Evolutionary conservation across 2,329 filamentous ascomycete species (phyloP).

Genomic region (Emmonsia crescens): DNA sequence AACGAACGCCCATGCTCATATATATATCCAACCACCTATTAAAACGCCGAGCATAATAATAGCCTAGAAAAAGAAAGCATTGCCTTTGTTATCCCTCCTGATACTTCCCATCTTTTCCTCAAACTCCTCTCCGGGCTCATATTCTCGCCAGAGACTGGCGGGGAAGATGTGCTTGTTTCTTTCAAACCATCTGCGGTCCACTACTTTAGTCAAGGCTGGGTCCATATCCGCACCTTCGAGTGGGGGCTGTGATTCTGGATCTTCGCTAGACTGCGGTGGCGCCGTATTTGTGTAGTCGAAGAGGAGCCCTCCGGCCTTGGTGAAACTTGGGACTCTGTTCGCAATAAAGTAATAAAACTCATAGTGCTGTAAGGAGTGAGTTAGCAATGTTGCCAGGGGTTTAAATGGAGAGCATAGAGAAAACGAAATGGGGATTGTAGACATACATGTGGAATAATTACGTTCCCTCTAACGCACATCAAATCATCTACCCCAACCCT

Average conservation of each 20-base stretch:
- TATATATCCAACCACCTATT: background rate
- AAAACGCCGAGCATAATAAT: background rate
- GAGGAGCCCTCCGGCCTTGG: constrained; percentile 62
- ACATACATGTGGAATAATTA: constrained; percentile 90
- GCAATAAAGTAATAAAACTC: constrained; percentile 96
- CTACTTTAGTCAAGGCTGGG: constrained; percentile 76
- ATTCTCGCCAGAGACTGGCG: constrained; percentile 90
- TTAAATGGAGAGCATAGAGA: background rate
- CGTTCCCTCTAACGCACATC: constrained; percentile 78
- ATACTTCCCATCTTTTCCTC: constrained; percentile 53
- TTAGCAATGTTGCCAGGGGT: constrained; percentile 1
- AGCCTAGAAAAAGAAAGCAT: constrained; percentile 74
- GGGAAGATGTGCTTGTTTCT: constrained; percentile 97
- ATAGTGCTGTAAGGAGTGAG: constrained; percentile 57
- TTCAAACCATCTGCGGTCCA: constrained; percentile 94
- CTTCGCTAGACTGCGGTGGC: constrained; percentile 22
- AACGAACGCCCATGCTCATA: background rate
- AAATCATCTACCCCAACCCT: constrained; percentile 89
- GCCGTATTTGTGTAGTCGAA: constrained; percentile 60
- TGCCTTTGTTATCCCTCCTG: constrained; percentile 75
- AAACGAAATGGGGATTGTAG: background rate
- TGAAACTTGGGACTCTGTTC: constrained; percentile 54
- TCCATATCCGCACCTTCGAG: constrained; percentile 72
- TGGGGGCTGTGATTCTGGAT: constrained; percentile 40
- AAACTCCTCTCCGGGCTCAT: constrained; percentile 77